Percentiles rank a stretch among this genome's conserved stretches.
These are phyloP conservation scores for Leccinum subatratum DNA, from an alignment of 1,284 basidiomycete genomes.

Conservation along the genomic window DNA sequence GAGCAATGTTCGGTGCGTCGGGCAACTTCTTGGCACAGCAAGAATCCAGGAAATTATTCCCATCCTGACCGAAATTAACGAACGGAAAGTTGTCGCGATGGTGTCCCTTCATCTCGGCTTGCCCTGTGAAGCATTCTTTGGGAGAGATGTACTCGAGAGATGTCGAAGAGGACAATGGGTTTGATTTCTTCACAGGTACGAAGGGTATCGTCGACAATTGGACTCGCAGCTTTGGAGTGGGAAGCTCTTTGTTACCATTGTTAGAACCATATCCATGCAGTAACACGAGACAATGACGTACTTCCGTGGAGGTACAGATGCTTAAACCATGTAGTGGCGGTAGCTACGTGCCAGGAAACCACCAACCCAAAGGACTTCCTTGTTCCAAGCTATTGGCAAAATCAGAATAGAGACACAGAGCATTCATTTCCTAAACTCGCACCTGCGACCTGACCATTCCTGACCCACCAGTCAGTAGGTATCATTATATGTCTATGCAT, in stretches of 20 bases:
- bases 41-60: constrained; percentile 22
- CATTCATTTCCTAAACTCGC: constrained; percentile 19
- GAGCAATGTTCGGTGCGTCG: constrained; percentile 20
- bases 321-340: constrained; percentile 19
- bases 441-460: constrained; percentile 73
- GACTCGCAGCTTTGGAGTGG: constrained; percentile 6
- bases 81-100: constrained; percentile 20
- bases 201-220: constrained; percentile 13
- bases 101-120: constrained; percentile 11
- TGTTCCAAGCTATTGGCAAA: constrained; percentile 70
- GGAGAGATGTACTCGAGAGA: constrained; percentile 12
- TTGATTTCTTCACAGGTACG: constrained; percentile 13
- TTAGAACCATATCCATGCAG: constrained; percentile 5
- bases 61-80: constrained; percentile 20
- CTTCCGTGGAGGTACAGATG: constrained; percentile 19
- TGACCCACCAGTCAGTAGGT: constrained; percentile 27
- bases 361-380: constrained; percentile 77
- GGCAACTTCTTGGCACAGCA: constrained; percentile 25
- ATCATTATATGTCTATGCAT: constrained; percentile 2
- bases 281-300: constrained; percentile 9
- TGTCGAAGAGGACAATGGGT: not conserved
- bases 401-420: not conserved
- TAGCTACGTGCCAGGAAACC: constrained; percentile 66
- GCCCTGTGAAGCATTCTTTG: constrained; percentile 23
- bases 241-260: constrained; percentile 10